Conservation (phyloP, 495 filamentous ascomycete species). For the Daldinia vernicosa region DNA sequence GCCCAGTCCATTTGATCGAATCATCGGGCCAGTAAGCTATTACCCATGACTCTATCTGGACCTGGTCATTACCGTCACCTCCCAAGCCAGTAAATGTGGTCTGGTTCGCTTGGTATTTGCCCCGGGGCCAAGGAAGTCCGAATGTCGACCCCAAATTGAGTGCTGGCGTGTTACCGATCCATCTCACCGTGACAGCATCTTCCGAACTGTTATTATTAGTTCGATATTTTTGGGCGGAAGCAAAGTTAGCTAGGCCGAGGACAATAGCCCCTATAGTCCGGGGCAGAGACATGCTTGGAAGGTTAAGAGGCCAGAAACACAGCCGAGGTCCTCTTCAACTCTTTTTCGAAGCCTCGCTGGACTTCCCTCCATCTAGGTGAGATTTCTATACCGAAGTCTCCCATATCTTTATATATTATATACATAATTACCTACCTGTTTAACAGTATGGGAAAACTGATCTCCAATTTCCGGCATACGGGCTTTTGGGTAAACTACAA, state of each 20-base stretch:
- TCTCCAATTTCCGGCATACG: constrained; percentile 25
- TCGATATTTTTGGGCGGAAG: constrained; percentile 16
- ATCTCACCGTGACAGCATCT: constrained; percentile 44
- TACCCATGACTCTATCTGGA: constrained; percentile 54
- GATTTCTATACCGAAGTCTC: background rate
- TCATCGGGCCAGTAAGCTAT: constrained; percentile 58
- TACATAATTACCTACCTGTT: too few relatives aligned
- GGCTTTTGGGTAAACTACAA: constrained; percentile 21
- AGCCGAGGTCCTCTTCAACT: background rate
- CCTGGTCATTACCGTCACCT: constrained; percentile 33
- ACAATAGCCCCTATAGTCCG: background rate
- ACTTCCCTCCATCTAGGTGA: constrained; percentile 7
- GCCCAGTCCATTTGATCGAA: constrained; percentile 59
- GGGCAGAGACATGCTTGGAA: constrained; percentile 8
- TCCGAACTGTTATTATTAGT: constrained; percentile 25
- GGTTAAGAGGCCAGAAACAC: background rate
- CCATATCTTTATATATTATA: constrained; percentile 5
- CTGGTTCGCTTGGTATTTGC: constrained; percentile 47
- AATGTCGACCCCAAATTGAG: constrained; percentile 51
- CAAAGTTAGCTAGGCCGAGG: constrained; percentile 11
- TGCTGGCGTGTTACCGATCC: constrained; percentile 51
- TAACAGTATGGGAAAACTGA: background rate
- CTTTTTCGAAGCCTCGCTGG: constrained; percentile 10
- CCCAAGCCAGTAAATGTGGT: constrained; percentile 45
- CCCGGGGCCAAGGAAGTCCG: constrained; percentile 55